Base-by-base conservation (phyloP, 768 basidiomycete species). In the Nidularia pulvinata region DNA sequence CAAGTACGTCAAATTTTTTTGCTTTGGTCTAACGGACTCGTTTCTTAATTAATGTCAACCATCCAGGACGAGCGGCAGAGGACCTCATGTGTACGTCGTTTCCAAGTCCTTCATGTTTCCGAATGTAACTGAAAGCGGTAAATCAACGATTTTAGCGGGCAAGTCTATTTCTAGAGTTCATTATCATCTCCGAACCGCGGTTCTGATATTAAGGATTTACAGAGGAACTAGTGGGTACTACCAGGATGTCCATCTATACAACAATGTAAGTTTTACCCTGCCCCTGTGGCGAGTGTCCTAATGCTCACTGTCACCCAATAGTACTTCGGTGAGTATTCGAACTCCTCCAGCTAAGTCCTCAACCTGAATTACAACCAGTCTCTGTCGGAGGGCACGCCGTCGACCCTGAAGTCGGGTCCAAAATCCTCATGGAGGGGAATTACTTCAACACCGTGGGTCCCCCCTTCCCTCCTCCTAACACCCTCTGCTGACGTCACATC, bases 391-490 rank as follows among this genome's bases (percentile, higher is more conserved):
- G 64, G 10, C 56, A 64, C 33, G 62, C 64, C 44, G 33, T 65
- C 10, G 62, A 65, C 44, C 59, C 62, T 32, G 56, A 60, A 48
- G 55, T 60, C 13, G 64, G 64, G 33, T 59, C 62, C 7, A 64
- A 64, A 47, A 33, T 59, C 16, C 58, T 65, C 33, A 48, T 63
- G 13, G 64, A 65, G 46, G 64, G 64, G 11, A 65, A 65, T 52
- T 65, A 62, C 53, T 65, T 65, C 52, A 63, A 63, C 57, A 55
- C 61, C 0, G 59, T 62, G 22, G 11, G 53, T 42, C 37, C 5
- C 5, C 1, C 32, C 25, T 4, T 30, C 25, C 4, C n/a, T 42
- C n/a, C 13, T 33, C 13, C 22, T 25, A 25, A 4, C n/a, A 33
- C 13, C 36, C 33, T 39, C 16, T 19, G 5, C n/a, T 25, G 5